Percentiles rank a stretch among this genome's conserved stretches.
Conservation (phyloP, 2,329 filamentous ascomycete genomes). For the Celoporthe dispersa region DNA sequence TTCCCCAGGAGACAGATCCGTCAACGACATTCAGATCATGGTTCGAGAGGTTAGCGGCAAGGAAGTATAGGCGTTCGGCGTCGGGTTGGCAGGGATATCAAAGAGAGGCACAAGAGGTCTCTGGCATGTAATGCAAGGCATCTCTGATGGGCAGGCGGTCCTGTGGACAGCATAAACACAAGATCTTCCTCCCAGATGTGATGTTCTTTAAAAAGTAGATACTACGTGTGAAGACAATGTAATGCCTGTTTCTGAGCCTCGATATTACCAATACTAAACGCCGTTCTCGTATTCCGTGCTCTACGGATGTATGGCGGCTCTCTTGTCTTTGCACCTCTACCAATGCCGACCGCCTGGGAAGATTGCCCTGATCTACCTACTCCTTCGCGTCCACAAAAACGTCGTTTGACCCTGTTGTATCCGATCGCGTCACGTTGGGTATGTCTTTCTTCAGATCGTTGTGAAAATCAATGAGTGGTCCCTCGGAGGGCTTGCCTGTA, state of each 20-base stretch:
- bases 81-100: slow-evolving; percentile 5
- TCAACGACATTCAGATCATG: background rate
- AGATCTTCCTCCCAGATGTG: background rate
- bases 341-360: background rate
- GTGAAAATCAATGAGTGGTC: slow-evolving; percentile 61
- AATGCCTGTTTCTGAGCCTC: background rate
- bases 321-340: slow-evolving; percentile 1
- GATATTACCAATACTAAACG: slow-evolving; percentile 3
- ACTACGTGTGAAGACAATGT: slow-evolving; percentile 3
- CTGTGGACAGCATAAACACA: background rate
- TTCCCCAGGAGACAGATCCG: background rate
- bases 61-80: slow-evolving; percentile 16
- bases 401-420: slow-evolving; percentile 44
- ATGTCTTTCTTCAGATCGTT: slow-evolving; percentile 57
- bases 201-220: background rate
- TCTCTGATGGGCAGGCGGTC: background rate
- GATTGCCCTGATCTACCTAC: slow-evolving; percentile 21
- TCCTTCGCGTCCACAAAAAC: slow-evolving; percentile 46
- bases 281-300: slow-evolving; percentile 9
- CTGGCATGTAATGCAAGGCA: background rate
- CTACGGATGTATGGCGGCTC: slow-evolving; percentile 8
- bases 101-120: background rate
- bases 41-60: background rate
- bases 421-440: slow-evolving; percentile 43
- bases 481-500: slow-evolving; percentile 51